Evolutionary conservation across 352 stramenopile genomes (phyloP), one percentile per base, ranked within the genome.

Genomic region (Plasmopara halstedii): DNA sequence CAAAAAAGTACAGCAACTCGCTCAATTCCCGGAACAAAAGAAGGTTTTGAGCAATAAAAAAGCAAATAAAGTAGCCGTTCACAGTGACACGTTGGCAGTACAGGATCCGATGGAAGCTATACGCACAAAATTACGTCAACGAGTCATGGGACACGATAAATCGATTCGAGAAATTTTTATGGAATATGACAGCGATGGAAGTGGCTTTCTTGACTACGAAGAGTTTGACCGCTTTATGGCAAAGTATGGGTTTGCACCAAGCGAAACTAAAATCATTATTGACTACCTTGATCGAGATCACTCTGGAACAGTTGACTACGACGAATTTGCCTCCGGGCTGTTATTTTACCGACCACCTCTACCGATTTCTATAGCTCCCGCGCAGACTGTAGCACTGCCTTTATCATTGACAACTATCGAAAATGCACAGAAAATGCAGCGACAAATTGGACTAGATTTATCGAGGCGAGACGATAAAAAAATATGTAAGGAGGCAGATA

Each of bases 201-300:
- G 74, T 27, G 75, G 73, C 0, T 64, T 64, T 18, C 60, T 87
- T 11, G 75, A 87, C 47, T 66, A 87, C 43, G 63, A 62, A 33
- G 75, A 87, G 50, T 87, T 87, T 47, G 67, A 67, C 22, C 54
- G 46, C n/a, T 85, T 87, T 42, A 85, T 87, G 75, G 47, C 52
- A 8, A 67, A 72, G 26, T 79, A 87, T 58, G 56, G 62, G 9
- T 85, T 85, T 42, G 58, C 59, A 3, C 26, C 46, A 1, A 67
- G 83, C 2, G 73, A 88, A 41, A 67, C 68, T 0, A 46, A 47
- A 1, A 44, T 50, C 4, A 48, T 73, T n/a, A 66, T 85, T 7
- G 59, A 68, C 14, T 85, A 70, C 19, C 42, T 88, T 15, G 75
- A 88, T 14, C 42, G 53, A 17, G 75, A 88, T 43, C 48, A 39